These are phyloP conservation scores for Mayamaea pseudoterrestris DNA, from an alignment of 108 stramenopile genomes.

Conservation along the genomic window DNA sequence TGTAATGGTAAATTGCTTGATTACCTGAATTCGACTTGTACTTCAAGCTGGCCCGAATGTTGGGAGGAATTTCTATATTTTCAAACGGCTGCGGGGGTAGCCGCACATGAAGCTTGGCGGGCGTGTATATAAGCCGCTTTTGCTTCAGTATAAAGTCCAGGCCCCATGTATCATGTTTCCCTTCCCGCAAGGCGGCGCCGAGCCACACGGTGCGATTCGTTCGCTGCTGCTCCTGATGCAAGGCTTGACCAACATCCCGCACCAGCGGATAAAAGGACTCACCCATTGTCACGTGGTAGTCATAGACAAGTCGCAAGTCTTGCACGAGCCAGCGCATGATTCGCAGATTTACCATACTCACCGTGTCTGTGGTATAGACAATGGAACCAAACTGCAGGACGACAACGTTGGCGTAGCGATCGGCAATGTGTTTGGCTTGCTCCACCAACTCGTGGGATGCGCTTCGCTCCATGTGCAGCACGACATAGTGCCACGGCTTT, in stretches of 20 bases:
- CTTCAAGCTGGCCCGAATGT: conserved; percentile 1
- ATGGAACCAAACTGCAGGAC: conserved; percentile 28
- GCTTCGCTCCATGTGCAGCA: conserved; percentile 25
- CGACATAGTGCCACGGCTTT: conserved; percentile 24
- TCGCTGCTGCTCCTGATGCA: not conserved
- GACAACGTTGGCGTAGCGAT: conserved; percentile 11
- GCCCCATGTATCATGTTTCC: not conserved
- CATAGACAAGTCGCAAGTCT: conserved; percentile 12
- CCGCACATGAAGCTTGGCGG: not conserved
- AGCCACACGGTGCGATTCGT: conserved; percentile 18
- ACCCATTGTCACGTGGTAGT: conserved; percentile 22
- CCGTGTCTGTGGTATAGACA: conserved; percentile 27
- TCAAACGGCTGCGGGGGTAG: not conserved
- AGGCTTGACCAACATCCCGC: not conserved
- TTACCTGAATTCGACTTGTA: conserved; percentile 34
- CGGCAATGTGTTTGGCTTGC: conserved; percentile 9
- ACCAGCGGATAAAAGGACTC: conserved; percentile 24
- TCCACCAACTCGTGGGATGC: conserved; percentile 3
- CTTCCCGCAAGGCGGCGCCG: conserved; percentile 14
- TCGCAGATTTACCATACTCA: conserved; percentile 17
- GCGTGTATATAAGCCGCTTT: conserved; percentile 16
- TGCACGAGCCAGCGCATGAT: conserved; percentile 20
- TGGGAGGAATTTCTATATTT: not conserved
- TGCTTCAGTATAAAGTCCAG: conserved; percentile 10
- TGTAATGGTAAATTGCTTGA: conserved; percentile 16